Evolutionary conservation across 2,329 filamentous ascomycete species (phyloP), one percentile per base, ranked within the genome.

Genomic region (Metarhizium guizhouense): DNA sequence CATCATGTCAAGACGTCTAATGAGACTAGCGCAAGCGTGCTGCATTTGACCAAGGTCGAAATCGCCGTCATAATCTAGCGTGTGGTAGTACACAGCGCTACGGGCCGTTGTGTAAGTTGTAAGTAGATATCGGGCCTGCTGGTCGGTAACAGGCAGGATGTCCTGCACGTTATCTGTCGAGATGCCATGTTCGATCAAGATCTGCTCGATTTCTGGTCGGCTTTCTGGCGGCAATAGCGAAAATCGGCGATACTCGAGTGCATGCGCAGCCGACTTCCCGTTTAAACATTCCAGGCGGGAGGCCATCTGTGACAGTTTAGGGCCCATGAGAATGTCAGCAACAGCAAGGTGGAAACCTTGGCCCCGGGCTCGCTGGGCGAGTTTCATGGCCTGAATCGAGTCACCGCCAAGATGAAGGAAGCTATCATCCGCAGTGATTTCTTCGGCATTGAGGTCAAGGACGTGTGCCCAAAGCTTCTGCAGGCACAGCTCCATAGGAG

Each of bases 401-500:
- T 60, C 58, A 14, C 58, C 58, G 5, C 58, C 58, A 25, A 58
- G 48, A 3, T 52, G 16, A 25, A 60, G 45, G 40, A 60, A 60
- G 54, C 53, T 57, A 20, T 58, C 54, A 45, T 60, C 56, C 14
- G 54, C 51, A 4, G 42, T 40, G 11, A 58, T 53, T 7, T 16
- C 36, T 8, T 48, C 42, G 14, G 30, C 10, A 14, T 54, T 20
- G 7, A 58, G 25, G 30, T 40, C 42, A 2, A 56, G 51, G 16
- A 54, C 43, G n/a, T 52, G 14, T 2, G 54, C 54, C 58, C 52
- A 57, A 4, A 58, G 42, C 29, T 11, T 20, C 40, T 62, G 64
- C 53, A 61, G 61, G 51, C 34, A 42, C 32, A 45, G 51, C 38
- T 62, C 66, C 18, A 52, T 55, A 4, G 53, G 53, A 0, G 56